Percentiles rank a stretch among this genome's conserved stretches.
phyloP scores from a whole-genome alignment of 2,329 filamentous ascomycete genomes.

The Tolypocladium cylindrosporum region DNA sequence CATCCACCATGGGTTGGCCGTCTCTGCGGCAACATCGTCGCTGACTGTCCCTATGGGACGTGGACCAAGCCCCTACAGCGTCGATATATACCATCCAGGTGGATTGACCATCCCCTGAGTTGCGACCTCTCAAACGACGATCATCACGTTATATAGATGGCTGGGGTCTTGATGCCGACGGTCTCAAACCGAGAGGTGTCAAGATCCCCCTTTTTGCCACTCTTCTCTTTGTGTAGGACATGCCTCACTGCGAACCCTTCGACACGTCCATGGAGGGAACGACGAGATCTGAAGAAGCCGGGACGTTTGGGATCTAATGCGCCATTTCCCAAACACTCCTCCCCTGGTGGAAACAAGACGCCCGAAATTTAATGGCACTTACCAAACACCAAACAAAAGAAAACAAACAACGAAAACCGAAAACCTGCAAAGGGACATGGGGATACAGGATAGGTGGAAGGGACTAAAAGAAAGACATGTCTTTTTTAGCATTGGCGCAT shows the following conservation, averaged over 20 bases:
- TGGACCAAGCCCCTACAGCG: neutral
- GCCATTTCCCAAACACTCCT: neutral
- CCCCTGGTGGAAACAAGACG: neutral
- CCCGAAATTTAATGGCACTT: neutral
- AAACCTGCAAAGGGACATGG: neutral
- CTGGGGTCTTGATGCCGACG: neutral
- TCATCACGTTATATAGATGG: neutral
- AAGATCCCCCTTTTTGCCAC: neutral
- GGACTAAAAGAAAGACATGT: constrained; percentile 2
- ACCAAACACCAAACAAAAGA: neutral
- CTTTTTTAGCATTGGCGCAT: constrained; percentile 10
- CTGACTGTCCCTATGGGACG: neutral
- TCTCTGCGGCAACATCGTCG: neutral
- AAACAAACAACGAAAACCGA: neutral
- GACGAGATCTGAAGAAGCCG: neutral
- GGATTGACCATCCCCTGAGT: neutral
- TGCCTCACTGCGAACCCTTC: neutral
- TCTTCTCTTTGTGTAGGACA: neutral
- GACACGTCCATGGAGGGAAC: constrained; percentile 3
- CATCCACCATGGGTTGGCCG: neutral
- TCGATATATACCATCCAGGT: no score
- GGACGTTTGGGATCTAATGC: constrained; percentile 1
- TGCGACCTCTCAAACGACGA: neutral
- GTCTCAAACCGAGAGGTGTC: neutral
- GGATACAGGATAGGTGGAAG: constrained; percentile 8